Base-by-base conservation (phyloP, 202 grass and related monocot genomes). In the Carex arenaria region DNA sequence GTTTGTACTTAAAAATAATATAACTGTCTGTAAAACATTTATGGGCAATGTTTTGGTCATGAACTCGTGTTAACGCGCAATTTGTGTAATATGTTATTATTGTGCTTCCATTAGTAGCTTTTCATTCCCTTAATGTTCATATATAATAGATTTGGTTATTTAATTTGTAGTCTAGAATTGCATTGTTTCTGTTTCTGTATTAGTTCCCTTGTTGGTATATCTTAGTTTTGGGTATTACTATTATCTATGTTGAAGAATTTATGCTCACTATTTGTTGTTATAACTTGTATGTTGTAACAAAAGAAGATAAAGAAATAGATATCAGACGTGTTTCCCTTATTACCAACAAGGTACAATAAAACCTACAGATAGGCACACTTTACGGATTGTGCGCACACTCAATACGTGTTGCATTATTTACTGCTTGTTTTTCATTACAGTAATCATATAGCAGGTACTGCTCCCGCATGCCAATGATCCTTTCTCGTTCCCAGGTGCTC, bases 401-500 rank as follows among this genome's bases (percentile, higher is more conserved):
- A 15, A 86, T n/a, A 54, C 17, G 51, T 17, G 84, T 72, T 36
- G 17, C 49, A 43, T 86, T 61, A 61, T 40, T 70, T 68, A n/a
- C 73, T 30, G 23, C 59, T 57, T 86, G 49, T 10, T 61, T 57
- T 15, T 70, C 31, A 85, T 80, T 85, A 68, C 84, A 85, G 64
- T 85, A 85, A 67, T 60, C 65, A 36, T 80, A 85, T 68, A 52
- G 22, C 63, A 85, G 61, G 73, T 80, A 85, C 15, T 85, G 61
- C 20, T 78, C 38, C 3, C 54, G 60, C 84, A 80, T 60, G n/a
- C 54, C 2, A 20, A 47, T 63, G 38, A 80, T 86, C 74, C 64
- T 68, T 30, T 86, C 65, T 56, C 53, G 47, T 64, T 85, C 75
- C 47, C 18, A 61, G n/a, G 65, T 23, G 52, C 75, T 62, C 10